Base-by-base conservation (phyloP, 495 filamentous ascomycete species). In the Annulohypoxylon stygium region DNA sequence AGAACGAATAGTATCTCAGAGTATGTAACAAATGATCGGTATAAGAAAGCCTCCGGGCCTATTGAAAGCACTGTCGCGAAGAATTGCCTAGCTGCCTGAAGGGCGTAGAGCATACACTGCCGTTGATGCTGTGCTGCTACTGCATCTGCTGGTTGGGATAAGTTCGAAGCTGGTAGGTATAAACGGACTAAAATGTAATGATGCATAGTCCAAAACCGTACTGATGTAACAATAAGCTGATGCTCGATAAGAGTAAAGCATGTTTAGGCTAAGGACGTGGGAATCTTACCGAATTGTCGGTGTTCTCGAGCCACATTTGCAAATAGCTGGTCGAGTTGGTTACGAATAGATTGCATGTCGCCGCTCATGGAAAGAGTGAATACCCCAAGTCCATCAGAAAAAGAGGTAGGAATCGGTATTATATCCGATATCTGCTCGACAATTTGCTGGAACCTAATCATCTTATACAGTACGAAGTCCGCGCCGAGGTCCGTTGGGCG, bases 381-480 rank as follows among this genome's bases (percentile, higher is more conserved):
- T 10, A 39, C 59, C 16, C 51, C 48, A 25, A 55, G 37, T 47
- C 50, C 41, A 34, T 33, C 47, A 11, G 34, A 25, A 48, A 62
- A 20, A 9, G 39, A 20, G 4, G 30, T 33, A 16, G 66, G 57
- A 55, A 61, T 30, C n/a, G 74, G 54, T 26, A 76, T 58, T 43
- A 53, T 54, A 41, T 81, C 73, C 18, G 67, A 57, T 64, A 78
- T 70, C 34, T 59, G 60, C 25, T 75, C 78, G 12, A 75, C 70
- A 20, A 78, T 70, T 60, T 69, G 75, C 61, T 76, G 72, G 45
- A 80, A 78, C 25, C 75, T 75, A 33, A 78, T 43, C 51, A 79
- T 70, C 53, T 78, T 77, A 20, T 73, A 71, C 3, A 80, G 63
- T 11, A 78, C 60, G 39, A 79, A 76, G 70, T 80, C 79, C 3